Base-by-base conservation (phyloP, 2,329 filamentous ascomycete genomes). In the Xylaria polymorpha region DNA sequence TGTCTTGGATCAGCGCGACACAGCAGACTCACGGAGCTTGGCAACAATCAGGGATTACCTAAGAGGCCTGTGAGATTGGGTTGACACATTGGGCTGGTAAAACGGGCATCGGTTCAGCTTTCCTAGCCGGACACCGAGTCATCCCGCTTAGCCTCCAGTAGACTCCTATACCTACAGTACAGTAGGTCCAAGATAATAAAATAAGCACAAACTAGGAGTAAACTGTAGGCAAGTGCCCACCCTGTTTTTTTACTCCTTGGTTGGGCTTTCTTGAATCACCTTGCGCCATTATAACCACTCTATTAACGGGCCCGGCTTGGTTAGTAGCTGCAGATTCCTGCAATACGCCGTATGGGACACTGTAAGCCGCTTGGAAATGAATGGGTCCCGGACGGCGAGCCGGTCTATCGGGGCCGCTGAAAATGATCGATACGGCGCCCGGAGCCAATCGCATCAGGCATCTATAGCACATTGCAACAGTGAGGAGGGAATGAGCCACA, bases 61-160 rank as follows among this genome's bases (percentile, higher is more conserved):
- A 35, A 35, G 15, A 43, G 41, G 22, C 22, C 39, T 44, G 15
- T 35, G 14, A 44, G 15, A 60, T 48, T 48, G 29, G 57, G 55
- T 58, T 58, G 18, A 20, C 15, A 58, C 57, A 51, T 58, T 39
- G 35, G 53, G 53, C 35, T 56, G 32, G n/a, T 22, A 37, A 20
- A 39, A 37, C 15, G 25, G 25, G 25, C 43, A 46, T 44, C 56
- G 22, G 41, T 43, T 57, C 41, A 62, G 58, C 43, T 62, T 62
- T 62, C 51, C 43, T 4, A 51, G 25, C n/a, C 35, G 58, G 64
- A 62, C 50, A 62, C 64, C 64, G 64, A 66, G 18, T 46, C 20
- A 37, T 22, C 22, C 35, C 37, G 39, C 57, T 25, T 22, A 56
- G 53, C 32, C 29, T 25, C 25, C 44, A n/a, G 9, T 25, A 22